phyloP scores from a whole-genome alignment of 176 grass and related monocot species.

The Oropetium thomaeum region DNA sequence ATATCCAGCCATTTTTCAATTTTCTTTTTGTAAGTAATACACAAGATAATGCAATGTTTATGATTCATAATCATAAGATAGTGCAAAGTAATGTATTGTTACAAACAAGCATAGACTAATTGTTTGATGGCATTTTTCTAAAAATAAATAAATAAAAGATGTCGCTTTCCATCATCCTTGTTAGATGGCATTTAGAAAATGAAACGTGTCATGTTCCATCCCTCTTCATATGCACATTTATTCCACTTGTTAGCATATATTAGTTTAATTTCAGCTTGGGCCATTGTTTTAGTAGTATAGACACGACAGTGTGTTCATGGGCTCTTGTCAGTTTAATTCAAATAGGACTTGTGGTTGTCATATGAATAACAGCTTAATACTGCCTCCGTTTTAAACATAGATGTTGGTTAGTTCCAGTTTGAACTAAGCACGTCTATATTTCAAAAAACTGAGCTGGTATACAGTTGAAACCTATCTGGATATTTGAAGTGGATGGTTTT shows the following conservation, averaged over 20 bases:
- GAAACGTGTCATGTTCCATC: slow-evolving; percentile 3
- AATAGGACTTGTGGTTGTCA: slow-evolving; percentile 12
- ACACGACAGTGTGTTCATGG: not conserved
- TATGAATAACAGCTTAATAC: not conserved
- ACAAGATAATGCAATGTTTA: not conserved
- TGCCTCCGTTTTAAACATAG: no score
- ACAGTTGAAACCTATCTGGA: not conserved
- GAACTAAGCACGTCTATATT: no score
- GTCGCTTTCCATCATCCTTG: no score
- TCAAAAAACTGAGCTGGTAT: no score
- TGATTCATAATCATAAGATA: not conserved
- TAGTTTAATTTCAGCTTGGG: slow-evolving; percentile 22
- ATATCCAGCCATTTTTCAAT: not conserved
- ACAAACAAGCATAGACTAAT: not conserved
- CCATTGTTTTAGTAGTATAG: slow-evolving; percentile 4
- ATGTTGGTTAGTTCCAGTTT: no score
- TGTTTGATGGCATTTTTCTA: not conserved
- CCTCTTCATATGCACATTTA: not conserved
- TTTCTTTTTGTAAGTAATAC: not conserved
- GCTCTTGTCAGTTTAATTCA: slow-evolving; percentile 8
- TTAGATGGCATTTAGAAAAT: slow-evolving; percentile 3
- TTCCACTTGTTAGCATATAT: slow-evolving; percentile 9
- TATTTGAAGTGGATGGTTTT: slow-evolving; percentile 15
- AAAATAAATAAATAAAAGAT: no score
- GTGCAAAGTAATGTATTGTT: slow-evolving; percentile 15